Evolutionary conservation across 805 yeast species (phyloP).

Genomic region (Ogataea polymorpha): DNA sequence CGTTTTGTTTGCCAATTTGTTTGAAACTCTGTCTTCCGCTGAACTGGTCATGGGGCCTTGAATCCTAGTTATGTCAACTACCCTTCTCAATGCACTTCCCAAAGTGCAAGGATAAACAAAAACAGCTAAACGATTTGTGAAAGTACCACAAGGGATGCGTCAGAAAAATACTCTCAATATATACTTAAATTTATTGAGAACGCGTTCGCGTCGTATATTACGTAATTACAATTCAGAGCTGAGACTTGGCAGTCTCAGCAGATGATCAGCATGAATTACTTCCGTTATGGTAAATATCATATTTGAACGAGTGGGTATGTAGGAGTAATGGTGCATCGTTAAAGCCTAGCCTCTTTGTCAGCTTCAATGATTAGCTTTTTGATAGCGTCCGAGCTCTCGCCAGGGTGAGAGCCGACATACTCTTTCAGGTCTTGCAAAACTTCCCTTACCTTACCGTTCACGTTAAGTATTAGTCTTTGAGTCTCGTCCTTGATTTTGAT

Average conservation of each 20-base stretch:
- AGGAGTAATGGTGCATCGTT: neutral
- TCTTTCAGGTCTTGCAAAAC: constrained; percentile 24
- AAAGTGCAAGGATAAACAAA: too few species aligned
- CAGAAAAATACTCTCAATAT: too few species aligned
- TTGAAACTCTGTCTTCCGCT: neutral
- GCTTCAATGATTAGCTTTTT: constrained; percentile 24
- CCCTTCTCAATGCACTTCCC: too few species aligned
- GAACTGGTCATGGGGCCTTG: neutral
- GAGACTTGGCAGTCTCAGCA: neutral
- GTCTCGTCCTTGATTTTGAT: constrained; percentile 30
- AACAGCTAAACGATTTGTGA: too few species aligned
- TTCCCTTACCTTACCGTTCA: constrained; percentile 23
- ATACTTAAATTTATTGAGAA: neutral
- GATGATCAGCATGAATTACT: neutral
- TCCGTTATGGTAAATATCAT: neutral
- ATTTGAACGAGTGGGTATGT: neutral
- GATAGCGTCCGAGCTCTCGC: constrained; percentile 19
- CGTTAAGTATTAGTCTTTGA: constrained; percentile 26
- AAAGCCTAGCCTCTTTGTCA: constrained; percentile 13
- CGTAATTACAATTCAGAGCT: neutral
- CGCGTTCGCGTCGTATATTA: neutral
- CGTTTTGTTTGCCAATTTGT: neutral
- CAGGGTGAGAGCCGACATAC: constrained; percentile 18
- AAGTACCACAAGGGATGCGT: too few species aligned
- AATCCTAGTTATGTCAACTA: too few species aligned